phyloP scores from a whole-genome alignment of 768 basidiomycete species.

The Boletellus ananas region DNA sequence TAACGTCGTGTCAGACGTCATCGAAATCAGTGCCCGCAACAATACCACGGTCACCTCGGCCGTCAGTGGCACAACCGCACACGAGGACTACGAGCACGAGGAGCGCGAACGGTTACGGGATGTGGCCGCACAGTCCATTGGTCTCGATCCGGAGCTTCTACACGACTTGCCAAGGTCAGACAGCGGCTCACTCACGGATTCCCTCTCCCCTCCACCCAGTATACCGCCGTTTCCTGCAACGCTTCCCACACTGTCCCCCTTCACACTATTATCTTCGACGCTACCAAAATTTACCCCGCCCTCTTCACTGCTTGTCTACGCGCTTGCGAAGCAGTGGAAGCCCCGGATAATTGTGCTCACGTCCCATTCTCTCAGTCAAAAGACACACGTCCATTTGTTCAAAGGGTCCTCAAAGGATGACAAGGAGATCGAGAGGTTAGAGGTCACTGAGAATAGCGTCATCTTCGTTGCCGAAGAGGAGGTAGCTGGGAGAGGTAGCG shows the following conservation, averaged over 20 bases:
- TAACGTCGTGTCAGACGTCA: conserved; percentile 60
- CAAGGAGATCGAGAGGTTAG: conserved; percentile 67
- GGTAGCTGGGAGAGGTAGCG: conserved; percentile 42
- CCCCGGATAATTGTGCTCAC: conserved; percentile 58
- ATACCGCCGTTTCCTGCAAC: conserved; percentile 65
- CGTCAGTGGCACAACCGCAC: conserved; percentile 21
- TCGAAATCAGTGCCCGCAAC: conserved; percentile 59
- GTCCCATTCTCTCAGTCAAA: conserved; percentile 33
- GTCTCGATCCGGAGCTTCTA: conserved; percentile 54
- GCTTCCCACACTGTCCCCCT: conserved; percentile 45
- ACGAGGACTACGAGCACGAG: conserved; percentile 56
- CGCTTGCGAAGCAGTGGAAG: conserved; percentile 73
- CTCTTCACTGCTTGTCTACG: conserved; percentile 66
- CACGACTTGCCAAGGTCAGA: conserved; percentile 31
- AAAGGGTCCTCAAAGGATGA: conserved; percentile 57
- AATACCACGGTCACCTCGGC: conserved; percentile 16
- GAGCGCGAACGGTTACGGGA: conserved; percentile 74
- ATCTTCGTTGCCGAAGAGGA: conserved; percentile 67
- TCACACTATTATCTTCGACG: conserved; percentile 48
- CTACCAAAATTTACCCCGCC: conserved; percentile 70
- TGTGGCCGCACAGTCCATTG: conserved; percentile 73
- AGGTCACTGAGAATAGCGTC: conserved; percentile 73
- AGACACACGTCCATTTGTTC: conserved; percentile 69
- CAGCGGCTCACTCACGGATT: conserved; percentile 12
- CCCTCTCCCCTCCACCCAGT: conserved; percentile 9